These are phyloP conservation scores for Gloeophyllum trabeum DNA, from an alignment of 768 basidiomycete genomes.

Conservation along the genomic window DNA sequence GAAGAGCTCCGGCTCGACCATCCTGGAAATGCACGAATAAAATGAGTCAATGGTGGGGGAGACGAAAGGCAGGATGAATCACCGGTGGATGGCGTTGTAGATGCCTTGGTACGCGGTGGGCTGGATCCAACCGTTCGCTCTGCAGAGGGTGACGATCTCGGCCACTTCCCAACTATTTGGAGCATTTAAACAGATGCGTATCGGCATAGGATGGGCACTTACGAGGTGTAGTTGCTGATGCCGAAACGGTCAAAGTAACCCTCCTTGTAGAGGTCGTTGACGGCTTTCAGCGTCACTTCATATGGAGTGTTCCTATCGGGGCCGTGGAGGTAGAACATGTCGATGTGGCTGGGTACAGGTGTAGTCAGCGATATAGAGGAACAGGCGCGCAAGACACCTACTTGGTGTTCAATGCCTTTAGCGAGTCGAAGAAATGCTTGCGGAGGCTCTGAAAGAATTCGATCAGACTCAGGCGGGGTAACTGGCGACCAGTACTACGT, in stretches of 20 bases:
- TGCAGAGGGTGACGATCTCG: not conserved
- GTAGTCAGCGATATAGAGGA: not conserved
- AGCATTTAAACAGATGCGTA: not conserved
- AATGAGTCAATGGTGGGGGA: not conserved
- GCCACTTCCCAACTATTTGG: not conserved
- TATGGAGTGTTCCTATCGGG: slow-evolving; percentile 32
- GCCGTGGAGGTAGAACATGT: slow-evolving; percentile 38
- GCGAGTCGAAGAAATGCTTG: slow-evolving; percentile 19
- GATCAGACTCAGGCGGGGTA: too few species aligned
- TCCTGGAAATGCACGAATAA: slow-evolving; percentile 10
- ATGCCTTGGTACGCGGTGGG: not conserved
- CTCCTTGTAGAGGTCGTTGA: slow-evolving; percentile 37
- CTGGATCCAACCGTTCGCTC: not conserved
- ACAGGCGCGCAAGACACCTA: slow-evolving; percentile 9
- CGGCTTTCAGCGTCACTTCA: slow-evolving; percentile 32
- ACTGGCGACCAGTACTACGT: not conserved
- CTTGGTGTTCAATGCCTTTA: slow-evolving; percentile 37
- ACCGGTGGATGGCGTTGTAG: not conserved
- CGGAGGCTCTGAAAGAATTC: too few species aligned
- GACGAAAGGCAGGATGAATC: not conserved
- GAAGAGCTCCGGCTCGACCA: slow-evolving; percentile 27
- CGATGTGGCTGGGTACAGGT: slow-evolving; percentile 21
- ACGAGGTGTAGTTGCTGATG: slow-evolving; percentile 31
- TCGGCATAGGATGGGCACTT: slow-evolving; percentile 9
- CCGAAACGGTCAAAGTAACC: slow-evolving; percentile 39